Percentiles rank a stretch among this genome's conserved stretches.
Conservation (phyloP, 805 yeast genomes). For the Pichia paraexigua region DNA sequence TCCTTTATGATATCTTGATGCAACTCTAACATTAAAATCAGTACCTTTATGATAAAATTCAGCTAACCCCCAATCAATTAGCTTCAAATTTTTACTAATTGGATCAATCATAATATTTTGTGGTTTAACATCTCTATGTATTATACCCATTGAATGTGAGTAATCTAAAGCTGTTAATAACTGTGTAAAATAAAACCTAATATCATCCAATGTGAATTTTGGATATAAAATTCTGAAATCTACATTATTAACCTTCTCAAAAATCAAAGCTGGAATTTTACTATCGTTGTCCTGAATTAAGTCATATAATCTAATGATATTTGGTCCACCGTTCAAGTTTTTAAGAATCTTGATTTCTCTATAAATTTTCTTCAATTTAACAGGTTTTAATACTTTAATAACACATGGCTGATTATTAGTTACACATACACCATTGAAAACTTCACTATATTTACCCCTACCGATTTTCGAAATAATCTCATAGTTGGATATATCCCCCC, state of each 20-base stretch:
- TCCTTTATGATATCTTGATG: conserved; percentile 86
- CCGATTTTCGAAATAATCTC: conserved; percentile 82
- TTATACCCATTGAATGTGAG: conserved; percentile 89
- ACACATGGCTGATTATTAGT: conserved; percentile 59
- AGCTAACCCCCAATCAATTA: conserved; percentile 94
- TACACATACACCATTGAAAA: conserved; percentile 74
- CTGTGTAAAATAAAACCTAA: conserved; percentile 77
- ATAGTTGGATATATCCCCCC: conserved; percentile 82
- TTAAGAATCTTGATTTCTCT: conserved; percentile 84
- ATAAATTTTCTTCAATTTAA: conserved; percentile 84
- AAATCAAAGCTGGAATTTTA: conserved; percentile 82
- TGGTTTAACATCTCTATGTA: conserved; percentile 92
- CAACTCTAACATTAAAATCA: conserved; percentile 86
- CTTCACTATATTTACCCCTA: conserved; percentile 91
- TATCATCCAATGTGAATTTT: conserved; percentile 63
- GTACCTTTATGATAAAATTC: conserved; percentile 88
- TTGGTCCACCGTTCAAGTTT: conserved; percentile 78
- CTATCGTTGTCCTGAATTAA: conserved; percentile 81
- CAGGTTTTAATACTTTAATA: conserved; percentile 88
- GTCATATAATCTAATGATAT: conserved; percentile 66
- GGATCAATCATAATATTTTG: conserved; percentile 94
- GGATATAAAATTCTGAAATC: conserved; percentile 87
- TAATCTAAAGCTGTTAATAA: conserved; percentile 76
- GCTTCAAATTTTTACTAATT: conserved; percentile 46
- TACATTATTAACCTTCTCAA: conserved; percentile 75